Conservation (phyloP, 1,139 yeast species). For the Suhomyces ambrosiae region DNA sequence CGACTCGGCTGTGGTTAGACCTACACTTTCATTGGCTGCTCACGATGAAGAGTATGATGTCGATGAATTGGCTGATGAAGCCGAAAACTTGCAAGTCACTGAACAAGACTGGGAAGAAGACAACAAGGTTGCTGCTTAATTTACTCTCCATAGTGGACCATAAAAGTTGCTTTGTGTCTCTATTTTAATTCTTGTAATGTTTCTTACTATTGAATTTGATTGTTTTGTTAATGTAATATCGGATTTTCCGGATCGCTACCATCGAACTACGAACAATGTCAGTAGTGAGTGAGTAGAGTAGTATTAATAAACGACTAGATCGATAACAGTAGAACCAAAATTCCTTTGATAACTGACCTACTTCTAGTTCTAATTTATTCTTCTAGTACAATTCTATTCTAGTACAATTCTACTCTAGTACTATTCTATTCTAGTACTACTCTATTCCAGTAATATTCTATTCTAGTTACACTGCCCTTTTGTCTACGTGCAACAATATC, state of each 20-base stretch:
- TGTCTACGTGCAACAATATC: no score
- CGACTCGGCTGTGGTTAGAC: conserved; percentile 77
- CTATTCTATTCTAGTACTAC: no score
- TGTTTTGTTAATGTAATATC: conserved; percentile 9
- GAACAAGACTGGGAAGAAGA: conserved; percentile 51
- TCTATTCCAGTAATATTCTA: no score
- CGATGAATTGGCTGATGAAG: conserved; percentile 56
- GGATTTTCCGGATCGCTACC: not conserved
- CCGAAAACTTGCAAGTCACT: conserved; percentile 56
- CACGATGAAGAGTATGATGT: conserved; percentile 62
- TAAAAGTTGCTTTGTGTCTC: conserved; percentile 12
- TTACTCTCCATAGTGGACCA: conserved; percentile 10
- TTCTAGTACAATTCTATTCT: no score
- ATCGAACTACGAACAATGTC: no score
- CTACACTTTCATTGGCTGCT: conserved; percentile 77
- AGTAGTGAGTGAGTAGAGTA: not conserved
- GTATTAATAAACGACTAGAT: not conserved
- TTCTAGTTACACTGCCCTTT: no score
- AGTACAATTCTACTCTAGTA: no score
- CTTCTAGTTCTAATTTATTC: no score
- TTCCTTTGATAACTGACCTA: no score
- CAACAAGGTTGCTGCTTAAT: conserved; percentile 27
- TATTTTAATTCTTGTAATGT: conserved; percentile 22
- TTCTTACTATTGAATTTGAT: conserved; percentile 17
- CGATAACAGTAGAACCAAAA: no score